Evolutionary conservation across 1,284 basidiomycete species (phyloP), one percentile per base, ranked within the genome.

Genomic region (Malassezia nana): DNA sequence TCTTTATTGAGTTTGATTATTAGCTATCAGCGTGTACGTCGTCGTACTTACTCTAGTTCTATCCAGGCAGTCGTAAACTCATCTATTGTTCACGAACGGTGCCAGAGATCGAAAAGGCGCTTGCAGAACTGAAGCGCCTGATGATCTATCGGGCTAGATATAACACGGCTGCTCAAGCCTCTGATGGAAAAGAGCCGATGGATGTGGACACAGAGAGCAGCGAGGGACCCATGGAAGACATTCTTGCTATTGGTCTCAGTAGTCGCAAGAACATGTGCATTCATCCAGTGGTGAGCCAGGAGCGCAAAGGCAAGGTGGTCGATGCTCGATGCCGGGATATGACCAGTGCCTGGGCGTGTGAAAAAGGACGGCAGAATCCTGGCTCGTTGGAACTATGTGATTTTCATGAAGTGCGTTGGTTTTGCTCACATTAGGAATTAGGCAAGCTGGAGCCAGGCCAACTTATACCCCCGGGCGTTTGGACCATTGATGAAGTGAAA

Each of bases 11-110:
- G 89, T 13, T 78, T 99, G 55, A 99, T 99, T 77, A 86, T 99
- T 42, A 91, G 91, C 22, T 99, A 98, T 74, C 92, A 96, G 76
- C 89, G 94, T 78, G 91, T 88, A 55, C 47, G 76, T 62, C 4
- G 29, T 41, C 62, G 22, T 13, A 7, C 35, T 41, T 5, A 41
- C 39, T 10, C 12, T 24, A 41, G 39, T 94, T 90, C 76, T 89
- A 91, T 73, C 87, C 89, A 8, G 85, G 84, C 7, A 84, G 85
- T 58, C 82, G 94, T 60, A 98, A 98, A 75, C 83, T 99, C 63
- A 86, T 99, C 64, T 99, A 99, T 76, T 99, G 94, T 76, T 98
- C 94, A 22, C 91, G 94, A 71, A 99, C 94, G 3, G 94, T 99
- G n/a, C 94, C 94, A 6, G 94, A 99, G 77, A 99, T 99, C 65